phyloP scores from a whole-genome alignment of 2,329 filamentous ascomycete species.

The Penicillium fuscoglaucum region DNA sequence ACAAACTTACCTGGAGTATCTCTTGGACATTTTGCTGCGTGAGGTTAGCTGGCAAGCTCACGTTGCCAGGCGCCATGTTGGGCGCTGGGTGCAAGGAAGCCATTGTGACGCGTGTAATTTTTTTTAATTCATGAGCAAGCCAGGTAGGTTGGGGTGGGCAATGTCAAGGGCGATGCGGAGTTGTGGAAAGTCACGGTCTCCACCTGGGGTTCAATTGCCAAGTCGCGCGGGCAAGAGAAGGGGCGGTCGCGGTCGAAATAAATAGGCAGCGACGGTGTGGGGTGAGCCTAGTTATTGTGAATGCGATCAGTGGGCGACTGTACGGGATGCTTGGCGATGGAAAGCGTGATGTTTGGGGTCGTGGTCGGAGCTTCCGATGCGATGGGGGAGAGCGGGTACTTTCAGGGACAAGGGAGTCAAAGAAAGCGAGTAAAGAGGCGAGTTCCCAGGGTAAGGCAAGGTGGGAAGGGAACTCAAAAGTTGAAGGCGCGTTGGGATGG shows the following conservation, averaged over 20 bases:
- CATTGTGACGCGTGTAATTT: conserved; percentile 56
- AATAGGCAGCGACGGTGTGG: conserved; percentile 22
- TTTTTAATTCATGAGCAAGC: conserved; percentile 35
- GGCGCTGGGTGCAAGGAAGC: conserved; percentile 75
- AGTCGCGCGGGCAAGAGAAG: conserved; percentile 28
- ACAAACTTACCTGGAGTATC: conserved; percentile 54
- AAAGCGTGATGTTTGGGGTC: conserved; percentile 34
- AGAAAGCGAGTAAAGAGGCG: conserved; percentile 23
- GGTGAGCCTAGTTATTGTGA: conserved; percentile 24
- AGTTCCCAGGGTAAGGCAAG: conserved; percentile 24
- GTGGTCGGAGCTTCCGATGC: conserved; percentile 29
- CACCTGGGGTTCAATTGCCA: conserved; percentile 18
- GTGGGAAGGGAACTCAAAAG: conserved; percentile 23
- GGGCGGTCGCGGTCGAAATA: conserved; percentile 12
- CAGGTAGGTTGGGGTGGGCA: conserved; percentile 18
- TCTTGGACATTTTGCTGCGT: conserved; percentile 78
- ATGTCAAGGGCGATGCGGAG: conserved; percentile 24
- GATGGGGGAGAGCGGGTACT: conserved; percentile 26
- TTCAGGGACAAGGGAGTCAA: conserved; percentile 18
- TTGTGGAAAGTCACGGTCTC: conserved; percentile 22
- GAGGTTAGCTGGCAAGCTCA: conserved; percentile 64
- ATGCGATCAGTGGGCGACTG: conserved; percentile 29
- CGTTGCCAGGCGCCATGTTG: conserved; percentile 66
- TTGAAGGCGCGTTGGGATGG: conserved; percentile 31
- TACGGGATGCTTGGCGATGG: conserved; percentile 37